Conservation (phyloP, 768 basidiomycete species). For the Podaxis carcinomalis region DNA sequence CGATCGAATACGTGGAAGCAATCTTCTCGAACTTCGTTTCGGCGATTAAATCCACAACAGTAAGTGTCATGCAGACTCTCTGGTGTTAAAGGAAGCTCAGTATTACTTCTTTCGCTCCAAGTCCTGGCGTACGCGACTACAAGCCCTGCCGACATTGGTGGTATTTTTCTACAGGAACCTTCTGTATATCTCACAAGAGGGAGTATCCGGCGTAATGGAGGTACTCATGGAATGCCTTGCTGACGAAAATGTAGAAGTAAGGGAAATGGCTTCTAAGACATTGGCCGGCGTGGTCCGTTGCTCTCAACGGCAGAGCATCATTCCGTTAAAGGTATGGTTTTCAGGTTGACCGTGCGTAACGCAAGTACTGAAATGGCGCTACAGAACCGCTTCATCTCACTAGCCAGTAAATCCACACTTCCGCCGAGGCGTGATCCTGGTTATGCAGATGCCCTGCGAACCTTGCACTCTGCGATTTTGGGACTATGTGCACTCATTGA, state of each 20-base stretch:
- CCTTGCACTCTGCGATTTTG: conserved; percentile 84
- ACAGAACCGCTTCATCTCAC: conserved; percentile 76
- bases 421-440: conserved; percentile 65
- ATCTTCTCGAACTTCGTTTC: conserved; percentile 59
- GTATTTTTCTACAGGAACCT: conserved; percentile 92
- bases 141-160: conserved; percentile 82
- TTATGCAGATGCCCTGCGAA: conserved; percentile 70
- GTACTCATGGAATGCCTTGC: conserved; percentile 77
- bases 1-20: conserved; percentile 56
- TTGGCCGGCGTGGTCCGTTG: conserved; percentile 85
- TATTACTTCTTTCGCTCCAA: conserved; percentile 23
- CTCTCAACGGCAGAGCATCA: conserved; percentile 84
- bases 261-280: conserved; percentile 85
- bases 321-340: conserved; percentile 66
- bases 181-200: conserved; percentile 63
- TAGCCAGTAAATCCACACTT: conserved; percentile 57
- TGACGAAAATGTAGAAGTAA: conserved; percentile 91
- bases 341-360: neutral
- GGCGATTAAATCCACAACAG: conserved; percentile 76
- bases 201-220: conserved; percentile 73
- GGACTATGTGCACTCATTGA: conserved; percentile 88
- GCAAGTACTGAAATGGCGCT: neutral
- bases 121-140: conserved; percentile 90
- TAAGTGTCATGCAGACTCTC: conserved; percentile 26
- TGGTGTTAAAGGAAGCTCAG: neutral